Base-by-base conservation (phyloP, 2,329 filamentous ascomycete species). In the Diaporthe sp. region DNA sequence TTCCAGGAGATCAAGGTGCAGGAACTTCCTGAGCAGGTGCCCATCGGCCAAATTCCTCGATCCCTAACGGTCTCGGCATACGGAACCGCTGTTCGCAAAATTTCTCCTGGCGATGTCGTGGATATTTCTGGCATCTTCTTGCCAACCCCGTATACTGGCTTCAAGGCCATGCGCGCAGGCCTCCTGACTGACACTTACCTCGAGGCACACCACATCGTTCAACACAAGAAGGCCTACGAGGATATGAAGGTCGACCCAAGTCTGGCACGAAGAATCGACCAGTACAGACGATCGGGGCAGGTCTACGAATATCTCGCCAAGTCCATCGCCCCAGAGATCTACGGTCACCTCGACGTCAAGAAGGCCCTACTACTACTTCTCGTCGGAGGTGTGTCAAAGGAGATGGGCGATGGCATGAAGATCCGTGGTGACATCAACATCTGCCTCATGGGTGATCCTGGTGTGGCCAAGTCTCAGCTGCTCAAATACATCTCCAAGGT, bases 1-100 rank as follows among this genome's bases (percentile, higher is more conserved):
- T 99, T 99, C 87, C 97, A 99, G 85, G 97, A 99, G 85, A 92
- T 98, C 85, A 98, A 98, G 87, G 95, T 99, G 74, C 97, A 99
- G 85, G 97, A 99, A 83, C 95, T 98, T 92, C 95, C 97, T n/a
- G 97, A 99, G 83, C 97, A 99, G 84, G 97, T 99, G 0, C 97
- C 97, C 10, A 97, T 99, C 78, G 97, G 97, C 70, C 97, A 99
- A 83, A 99, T 99, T 80, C 97, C 97, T 44, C 92, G 97, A 76
- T 95, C 95, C 75, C 87, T 99, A 77, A 98, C 96, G 0, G 88
- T 99, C 31, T 91, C 98, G 81, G 98, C 95, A 84, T 94, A 97
- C 82, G 97, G 97, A 76, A 94, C 92, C 76, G 89, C 98, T 17
- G 95, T 96, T 42, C 90, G 97, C 76, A 92, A 95, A 80, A 91